Conservation (phyloP, 352 stramenopile species). For the Globisporangium recalcitrans region DNA sequence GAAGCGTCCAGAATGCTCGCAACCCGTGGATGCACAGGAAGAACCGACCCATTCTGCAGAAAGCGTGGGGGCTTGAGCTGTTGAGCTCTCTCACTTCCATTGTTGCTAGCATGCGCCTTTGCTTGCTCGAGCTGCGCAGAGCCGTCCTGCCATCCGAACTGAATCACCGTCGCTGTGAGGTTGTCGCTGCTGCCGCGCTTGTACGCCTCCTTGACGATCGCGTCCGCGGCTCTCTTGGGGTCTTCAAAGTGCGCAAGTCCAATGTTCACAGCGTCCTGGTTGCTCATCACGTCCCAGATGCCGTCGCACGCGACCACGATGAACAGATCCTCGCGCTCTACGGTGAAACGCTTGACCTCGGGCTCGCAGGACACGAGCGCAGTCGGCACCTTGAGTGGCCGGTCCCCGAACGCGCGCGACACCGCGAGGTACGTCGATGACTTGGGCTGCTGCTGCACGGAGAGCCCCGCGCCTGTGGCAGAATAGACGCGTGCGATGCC, state of each 20-base stretch:
- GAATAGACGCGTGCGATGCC: constrained; percentile 55
- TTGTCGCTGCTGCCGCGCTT: constrained; percentile 51
- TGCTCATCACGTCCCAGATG: constrained; percentile 58
- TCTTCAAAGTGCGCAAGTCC: constrained; percentile 33
- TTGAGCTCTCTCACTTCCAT: background rate
- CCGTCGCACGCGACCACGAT: constrained; percentile 58
- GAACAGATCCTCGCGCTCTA: constrained; percentile 45
- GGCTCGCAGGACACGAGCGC: constrained; percentile 48
- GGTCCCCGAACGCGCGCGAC: constrained; percentile 57
- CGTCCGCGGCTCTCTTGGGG: constrained; percentile 35
- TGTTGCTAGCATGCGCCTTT: constrained; percentile 7
- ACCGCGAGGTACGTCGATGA: constrained; percentile 44
- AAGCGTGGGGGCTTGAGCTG: constrained; percentile 3
- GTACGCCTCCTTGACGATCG: constrained; percentile 55
- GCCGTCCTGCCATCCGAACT: constrained; percentile 41
- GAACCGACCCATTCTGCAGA: background rate
- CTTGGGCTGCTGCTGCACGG: constrained; percentile 23
- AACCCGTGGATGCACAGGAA: background rate
- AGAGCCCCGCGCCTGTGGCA: constrained; percentile 30
- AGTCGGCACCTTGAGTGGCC: constrained; percentile 39
- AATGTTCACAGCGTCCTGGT: constrained; percentile 51
- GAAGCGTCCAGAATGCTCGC: constrained; percentile 7
- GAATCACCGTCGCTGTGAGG: constrained; percentile 46
- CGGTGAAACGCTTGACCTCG: constrained; percentile 30
- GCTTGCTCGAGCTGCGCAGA: constrained; percentile 18